A percentile compares a stretch with the other conserved stretches of the same genome.
phyloP scores from a whole-genome alignment of 108 stramenopile genomes.

The Nitzschia palea region DNA sequence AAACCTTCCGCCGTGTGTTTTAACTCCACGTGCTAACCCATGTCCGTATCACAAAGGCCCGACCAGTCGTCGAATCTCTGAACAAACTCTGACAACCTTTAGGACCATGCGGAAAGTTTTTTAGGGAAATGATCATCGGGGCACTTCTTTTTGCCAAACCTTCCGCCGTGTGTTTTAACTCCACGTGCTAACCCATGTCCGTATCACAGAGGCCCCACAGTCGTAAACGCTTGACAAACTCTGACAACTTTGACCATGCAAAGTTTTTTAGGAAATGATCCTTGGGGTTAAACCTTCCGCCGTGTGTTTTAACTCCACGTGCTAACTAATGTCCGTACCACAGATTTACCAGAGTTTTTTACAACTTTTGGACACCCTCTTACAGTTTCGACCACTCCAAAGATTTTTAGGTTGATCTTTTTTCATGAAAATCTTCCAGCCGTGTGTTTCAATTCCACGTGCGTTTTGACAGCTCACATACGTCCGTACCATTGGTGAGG shows the following conservation, averaged over 20 bases:
- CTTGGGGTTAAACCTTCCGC: not conserved
- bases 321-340: slow-evolving; percentile 1
- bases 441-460: slow-evolving; percentile 8
- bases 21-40: not conserved
- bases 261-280: not conserved
- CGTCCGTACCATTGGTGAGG: not conserved
- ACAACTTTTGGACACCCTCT: not conserved
- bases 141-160: not conserved
- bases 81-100: not conserved
- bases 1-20: not conserved
- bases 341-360: not conserved
- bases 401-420: not conserved
- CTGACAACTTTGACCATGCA: not conserved
- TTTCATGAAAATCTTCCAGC: slow-evolving; percentile 3
- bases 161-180: slow-evolving; percentile 9
- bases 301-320: slow-evolving; percentile 8
- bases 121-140: not conserved
- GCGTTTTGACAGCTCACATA: not conserved
- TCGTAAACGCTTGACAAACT: slow-evolving; percentile 4
- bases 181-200: slow-evolving; percentile 5
- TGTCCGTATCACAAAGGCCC: slow-evolving; percentile 3
- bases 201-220: slow-evolving; percentile 9
- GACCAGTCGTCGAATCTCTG: not conserved
- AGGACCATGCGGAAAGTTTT: not conserved
- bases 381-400: not conserved